A percentile compares a stretch with the other conserved stretches of the same genome.
phyloP scores from a whole-genome alignment of 1,284 basidiomycete species.

The Ceratobasidium sp. region DNA sequence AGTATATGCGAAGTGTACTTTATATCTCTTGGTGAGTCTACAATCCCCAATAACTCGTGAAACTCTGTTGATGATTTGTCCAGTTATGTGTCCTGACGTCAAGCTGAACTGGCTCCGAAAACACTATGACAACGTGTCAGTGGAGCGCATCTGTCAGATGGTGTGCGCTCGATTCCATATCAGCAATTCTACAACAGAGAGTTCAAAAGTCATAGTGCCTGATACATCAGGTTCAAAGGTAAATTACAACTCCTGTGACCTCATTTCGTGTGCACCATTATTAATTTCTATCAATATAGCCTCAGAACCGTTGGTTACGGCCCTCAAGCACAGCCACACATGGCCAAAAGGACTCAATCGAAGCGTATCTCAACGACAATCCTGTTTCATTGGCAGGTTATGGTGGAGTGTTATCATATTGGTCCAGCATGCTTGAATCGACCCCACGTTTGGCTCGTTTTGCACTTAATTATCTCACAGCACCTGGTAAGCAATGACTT shows the following conservation, averaged over 20 bases:
- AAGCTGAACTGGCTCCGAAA: constrained; percentile 16
- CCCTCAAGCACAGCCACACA: background rate
- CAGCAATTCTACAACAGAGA: background rate
- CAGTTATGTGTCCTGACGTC: constrained; percentile 10
- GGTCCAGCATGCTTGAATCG: background rate
- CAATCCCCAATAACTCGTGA: background rate
- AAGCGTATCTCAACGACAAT: background rate
- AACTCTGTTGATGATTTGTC: background rate
- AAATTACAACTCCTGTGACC: background rate
- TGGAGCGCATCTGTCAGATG: background rate
- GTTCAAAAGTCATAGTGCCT: background rate
- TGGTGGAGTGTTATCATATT: background rate
- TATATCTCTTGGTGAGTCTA: constrained; percentile 7
- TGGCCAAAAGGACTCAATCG: background rate
- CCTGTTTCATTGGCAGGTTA: background rate
- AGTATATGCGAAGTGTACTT: constrained; percentile 36
- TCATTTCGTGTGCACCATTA: background rate
- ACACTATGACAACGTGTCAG: background rate
- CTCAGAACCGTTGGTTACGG: background rate
- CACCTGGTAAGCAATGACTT: constrained; percentile 1
- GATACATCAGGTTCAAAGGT: background rate
- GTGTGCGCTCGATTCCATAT: background rate
- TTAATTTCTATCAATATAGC: background rate
- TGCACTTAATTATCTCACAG: constrained; percentile 5
- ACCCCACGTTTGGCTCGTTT: background rate